Percentiles rank a stretch among this genome's conserved stretches.
phyloP scores from a whole-genome alignment of 1,284 basidiomycete species.

The Moniliophthora roreri region DNA sequence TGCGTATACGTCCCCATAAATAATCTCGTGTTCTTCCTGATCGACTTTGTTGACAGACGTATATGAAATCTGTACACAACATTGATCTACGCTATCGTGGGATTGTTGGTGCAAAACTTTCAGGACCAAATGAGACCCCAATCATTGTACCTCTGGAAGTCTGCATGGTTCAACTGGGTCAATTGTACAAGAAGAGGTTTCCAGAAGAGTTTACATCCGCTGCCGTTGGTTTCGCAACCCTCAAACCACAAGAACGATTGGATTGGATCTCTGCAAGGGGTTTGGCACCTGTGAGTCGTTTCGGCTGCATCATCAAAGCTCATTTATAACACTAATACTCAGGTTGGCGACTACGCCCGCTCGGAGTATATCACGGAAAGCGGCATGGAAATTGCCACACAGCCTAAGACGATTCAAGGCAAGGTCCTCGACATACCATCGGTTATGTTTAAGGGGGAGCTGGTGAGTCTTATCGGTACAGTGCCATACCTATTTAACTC shows the following conservation, averaged over 20 bases:
- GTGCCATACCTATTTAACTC: neutral
- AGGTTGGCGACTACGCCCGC: conserved; percentile 23
- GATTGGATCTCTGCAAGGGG: neutral
- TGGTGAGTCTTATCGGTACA: neutral
- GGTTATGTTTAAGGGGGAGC: conserved; percentile 4
- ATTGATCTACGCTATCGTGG: conserved; percentile 29
- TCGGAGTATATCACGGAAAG: conserved; percentile 30
- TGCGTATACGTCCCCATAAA: conserved; percentile 17
- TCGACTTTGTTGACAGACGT: conserved; percentile 24
- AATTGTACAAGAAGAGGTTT: conserved; percentile 47
- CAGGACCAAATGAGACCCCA: conserved; percentile 23
- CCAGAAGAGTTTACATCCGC: conserved; percentile 34
- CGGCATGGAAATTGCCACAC: conserved; percentile 14
- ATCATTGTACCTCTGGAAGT: conserved; percentile 49
- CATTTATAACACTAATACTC: neutral
- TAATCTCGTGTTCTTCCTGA: neutral
- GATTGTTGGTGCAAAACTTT: conserved; percentile 38
- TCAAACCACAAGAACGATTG: conserved; percentile 28
- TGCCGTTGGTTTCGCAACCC: conserved; percentile 43
- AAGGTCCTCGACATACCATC: conserved; percentile 11
- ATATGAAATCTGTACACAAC: conserved; percentile 35
- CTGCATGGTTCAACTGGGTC: conserved; percentile 43
- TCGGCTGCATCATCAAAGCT: neutral
- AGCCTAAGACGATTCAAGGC: conserved; percentile 11
- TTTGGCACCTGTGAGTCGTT: neutral